phyloP scores from a whole-genome alignment of 345 rosid species.

The Citrus glauca region DNA sequence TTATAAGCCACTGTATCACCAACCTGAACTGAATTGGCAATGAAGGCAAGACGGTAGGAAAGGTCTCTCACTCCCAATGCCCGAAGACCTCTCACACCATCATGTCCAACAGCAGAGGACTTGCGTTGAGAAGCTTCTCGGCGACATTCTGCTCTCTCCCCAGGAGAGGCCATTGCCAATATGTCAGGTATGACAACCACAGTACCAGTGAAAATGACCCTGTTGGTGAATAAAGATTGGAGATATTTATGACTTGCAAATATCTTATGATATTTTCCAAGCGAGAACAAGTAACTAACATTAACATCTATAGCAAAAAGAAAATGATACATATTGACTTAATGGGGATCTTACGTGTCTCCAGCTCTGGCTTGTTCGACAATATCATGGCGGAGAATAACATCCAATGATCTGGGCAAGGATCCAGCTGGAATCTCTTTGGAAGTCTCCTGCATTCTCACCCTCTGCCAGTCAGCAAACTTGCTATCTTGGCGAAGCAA shows the following conservation, averaged over 20 bases:
- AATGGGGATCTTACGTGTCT: conserved; percentile 60
- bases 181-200: conserved; percentile 94
- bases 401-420: conserved; percentile 90
- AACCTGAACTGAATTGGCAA: conserved; percentile 97
- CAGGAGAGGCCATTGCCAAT: conserved; percentile 85
- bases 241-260: not conserved
- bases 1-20: conserved; percentile 13
- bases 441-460: conserved; percentile 96
- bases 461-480: conserved; percentile 99
- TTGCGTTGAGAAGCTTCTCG: conserved; percentile 70
- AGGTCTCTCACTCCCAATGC: conserved; percentile 94
- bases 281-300: not conserved
- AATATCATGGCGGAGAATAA: conserved; percentile 90
- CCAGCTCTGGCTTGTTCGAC: conserved; percentile 99
- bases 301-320: not conserved
- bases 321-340: not conserved
- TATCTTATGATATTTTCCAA: not conserved
- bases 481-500: conserved; percentile 92
- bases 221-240: conserved; percentile 24
- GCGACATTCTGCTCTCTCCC: conserved; percentile 88
- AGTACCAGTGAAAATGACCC: conserved; percentile 91
- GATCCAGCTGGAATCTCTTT: conserved; percentile 98
- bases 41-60: conserved; percentile 87
- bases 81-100: conserved; percentile 84
- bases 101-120: conserved; percentile 53